A percentile compares a stretch with the other conserved stretches of the same genome.
phyloP scores from a whole-genome alignment of 1,139 yeast species.

The Yueomyces sp. region DNA sequence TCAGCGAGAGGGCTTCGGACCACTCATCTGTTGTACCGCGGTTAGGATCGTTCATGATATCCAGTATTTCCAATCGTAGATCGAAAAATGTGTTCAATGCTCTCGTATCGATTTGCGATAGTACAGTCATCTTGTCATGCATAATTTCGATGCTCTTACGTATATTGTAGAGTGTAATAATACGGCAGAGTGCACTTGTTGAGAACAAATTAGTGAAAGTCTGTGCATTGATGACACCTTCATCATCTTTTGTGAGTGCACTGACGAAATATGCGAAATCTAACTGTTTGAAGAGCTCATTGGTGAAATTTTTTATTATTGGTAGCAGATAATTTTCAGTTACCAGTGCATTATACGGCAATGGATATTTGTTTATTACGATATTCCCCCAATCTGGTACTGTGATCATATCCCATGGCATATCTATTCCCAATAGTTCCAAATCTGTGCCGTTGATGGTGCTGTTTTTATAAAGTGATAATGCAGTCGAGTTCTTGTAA shows the following conservation, averaged over 20 bases:
- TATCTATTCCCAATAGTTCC: not conserved
- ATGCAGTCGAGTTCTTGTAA: slow-evolving; percentile 38
- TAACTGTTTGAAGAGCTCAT: slow-evolving; percentile 57
- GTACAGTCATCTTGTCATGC: slow-evolving; percentile 34
- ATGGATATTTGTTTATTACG: slow-evolving; percentile 32
- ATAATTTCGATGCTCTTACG: slow-evolving; percentile 54
- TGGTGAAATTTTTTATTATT: slow-evolving; percentile 53
- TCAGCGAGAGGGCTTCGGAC: slow-evolving; percentile 35
- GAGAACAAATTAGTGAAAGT: slow-evolving; percentile 36
- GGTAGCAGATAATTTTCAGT: slow-evolving; percentile 39
- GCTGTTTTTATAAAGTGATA: not conserved
- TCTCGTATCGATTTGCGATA: slow-evolving; percentile 32
- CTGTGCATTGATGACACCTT: slow-evolving; percentile 53
- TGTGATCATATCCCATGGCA: not conserved
- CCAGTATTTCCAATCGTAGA: slow-evolving; percentile 19
- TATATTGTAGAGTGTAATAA: slow-evolving; percentile 50
- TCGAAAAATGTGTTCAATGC: slow-evolving; percentile 1
- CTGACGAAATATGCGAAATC: slow-evolving; percentile 34
- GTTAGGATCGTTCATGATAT: slow-evolving; percentile 14
- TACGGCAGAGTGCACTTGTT: slow-evolving; percentile 53
- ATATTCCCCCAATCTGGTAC: slow-evolving; percentile 88
- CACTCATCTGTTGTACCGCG: slow-evolving; percentile 21
- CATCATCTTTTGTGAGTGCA: slow-evolving; percentile 25
- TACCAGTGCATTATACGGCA: slow-evolving; percentile 23
- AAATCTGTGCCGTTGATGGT: not conserved